These are phyloP conservation scores for Barbarea vulgaris DNA, from an alignment of 345 rosid species.

Conservation along the genomic window DNA sequence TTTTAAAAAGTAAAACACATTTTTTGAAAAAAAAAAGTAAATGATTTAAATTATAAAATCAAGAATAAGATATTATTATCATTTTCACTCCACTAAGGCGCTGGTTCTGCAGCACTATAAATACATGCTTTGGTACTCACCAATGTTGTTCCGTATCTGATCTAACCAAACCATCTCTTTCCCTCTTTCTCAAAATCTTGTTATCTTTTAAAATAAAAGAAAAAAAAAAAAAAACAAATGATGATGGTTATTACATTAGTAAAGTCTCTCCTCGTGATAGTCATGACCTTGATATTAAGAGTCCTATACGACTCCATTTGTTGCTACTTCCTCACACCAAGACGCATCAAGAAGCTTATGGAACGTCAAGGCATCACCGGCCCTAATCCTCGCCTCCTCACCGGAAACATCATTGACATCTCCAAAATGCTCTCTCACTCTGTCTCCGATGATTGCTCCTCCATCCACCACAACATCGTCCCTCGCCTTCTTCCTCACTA, in stretches of 20 bases:
- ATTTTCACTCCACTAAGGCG: not conserved
- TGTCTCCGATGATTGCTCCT: conserved; percentile 59
- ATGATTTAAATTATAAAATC: not conserved
- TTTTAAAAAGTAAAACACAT: not conserved
- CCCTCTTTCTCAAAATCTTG: conserved; percentile 13
- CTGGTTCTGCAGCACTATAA: conserved; percentile 24
- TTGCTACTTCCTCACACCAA: conserved; percentile 70
- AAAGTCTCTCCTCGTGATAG: conserved; percentile 36
- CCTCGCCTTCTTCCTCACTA: conserved; percentile 87
- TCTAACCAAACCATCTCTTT: conserved; percentile 23
- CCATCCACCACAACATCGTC: conserved; percentile 71
- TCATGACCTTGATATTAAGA: conserved; percentile 43
- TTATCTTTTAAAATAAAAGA: not conserved
- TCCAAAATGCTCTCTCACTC: conserved; percentile 63
- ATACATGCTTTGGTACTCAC: conserved; percentile 23
- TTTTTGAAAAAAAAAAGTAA: not conserved
- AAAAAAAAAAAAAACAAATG: conserved; percentile 3
- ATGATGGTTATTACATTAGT: conserved; percentile 25
- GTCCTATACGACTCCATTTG: conserved; percentile 57
- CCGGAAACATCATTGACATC: conserved; percentile 81
- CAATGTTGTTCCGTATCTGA: conserved; percentile 22
- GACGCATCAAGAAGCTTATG: conserved; percentile 75
- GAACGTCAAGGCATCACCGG: conserved; percentile 89
- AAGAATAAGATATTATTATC: not conserved
- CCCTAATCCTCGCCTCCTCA: conserved; percentile 68